Evolutionary conservation across 208 protist species (phyloP).

Genomic region (Wallacemonas sp.): DNA sequence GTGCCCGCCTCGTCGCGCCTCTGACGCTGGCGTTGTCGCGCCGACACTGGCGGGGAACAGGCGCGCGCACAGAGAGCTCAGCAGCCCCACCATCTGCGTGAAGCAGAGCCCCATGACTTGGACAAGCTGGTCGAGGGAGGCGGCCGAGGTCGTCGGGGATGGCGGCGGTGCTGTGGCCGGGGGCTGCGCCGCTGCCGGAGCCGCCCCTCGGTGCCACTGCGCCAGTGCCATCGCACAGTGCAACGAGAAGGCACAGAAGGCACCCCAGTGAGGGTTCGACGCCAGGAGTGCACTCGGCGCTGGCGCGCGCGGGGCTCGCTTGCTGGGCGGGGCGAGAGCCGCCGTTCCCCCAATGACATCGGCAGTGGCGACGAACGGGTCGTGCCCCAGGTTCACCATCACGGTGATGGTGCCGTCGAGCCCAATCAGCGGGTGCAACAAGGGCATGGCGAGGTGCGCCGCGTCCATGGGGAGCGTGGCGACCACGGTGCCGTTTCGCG

Average conservation of each 20-base stretch:
- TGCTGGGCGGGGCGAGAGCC: background rate
- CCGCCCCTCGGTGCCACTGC: constrained; percentile 8
- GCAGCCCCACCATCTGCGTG: background rate
- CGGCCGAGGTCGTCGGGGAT: background rate
- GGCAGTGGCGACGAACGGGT: constrained; percentile 49
- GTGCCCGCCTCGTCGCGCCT: too few species aligned
- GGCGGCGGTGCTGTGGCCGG: background rate
- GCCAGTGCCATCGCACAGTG: constrained; percentile 53
- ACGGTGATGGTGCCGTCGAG: constrained; percentile 74
- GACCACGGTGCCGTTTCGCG: constrained; percentile 76
- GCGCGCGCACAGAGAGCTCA: background rate
- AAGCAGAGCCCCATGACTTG: constrained; percentile 9
- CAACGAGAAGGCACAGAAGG: constrained; percentile 77
- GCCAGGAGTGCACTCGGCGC: background rate
- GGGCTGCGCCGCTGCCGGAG: background rate
- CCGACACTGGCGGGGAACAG: background rate
- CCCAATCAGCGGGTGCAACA: constrained; percentile 74
- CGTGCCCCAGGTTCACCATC: constrained; percentile 83
- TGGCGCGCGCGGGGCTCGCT: too few species aligned
- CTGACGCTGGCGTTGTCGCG: too few species aligned
- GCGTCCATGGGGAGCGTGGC: constrained; percentile 26
- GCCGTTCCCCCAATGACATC: background rate
- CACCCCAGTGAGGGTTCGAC: constrained; percentile 53
- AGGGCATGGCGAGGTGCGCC: constrained; percentile 16
- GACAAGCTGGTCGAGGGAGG: background rate